A percentile compares a stretch with the other conserved stretches of the same genome.
Conservation (phyloP, 345 rosid species). For the Firmiana major region DNA sequence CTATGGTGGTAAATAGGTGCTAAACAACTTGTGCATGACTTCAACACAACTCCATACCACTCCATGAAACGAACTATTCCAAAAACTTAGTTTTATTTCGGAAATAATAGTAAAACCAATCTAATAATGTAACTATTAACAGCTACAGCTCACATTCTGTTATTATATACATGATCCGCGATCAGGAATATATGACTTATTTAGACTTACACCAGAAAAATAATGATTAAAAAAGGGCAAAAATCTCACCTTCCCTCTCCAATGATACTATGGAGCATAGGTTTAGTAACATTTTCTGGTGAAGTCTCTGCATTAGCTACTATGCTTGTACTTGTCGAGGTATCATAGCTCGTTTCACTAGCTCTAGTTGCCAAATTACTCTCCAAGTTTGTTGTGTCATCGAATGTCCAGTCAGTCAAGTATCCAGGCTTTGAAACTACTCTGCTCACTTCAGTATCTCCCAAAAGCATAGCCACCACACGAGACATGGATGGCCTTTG, state of each 20-base stretch:
- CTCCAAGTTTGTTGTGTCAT: constrained; percentile 33
- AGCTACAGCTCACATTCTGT: not conserved
- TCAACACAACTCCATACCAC: not conserved
- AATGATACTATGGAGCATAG: constrained; percentile 1
- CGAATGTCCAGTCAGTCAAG: constrained; percentile 53
- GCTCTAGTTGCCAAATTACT: constrained; percentile 22
- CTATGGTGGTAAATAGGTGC: not conserved
- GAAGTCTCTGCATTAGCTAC: not conserved
- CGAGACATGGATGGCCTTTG: constrained; percentile 64
- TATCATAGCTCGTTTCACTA: constrained; percentile 4
- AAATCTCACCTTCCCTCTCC: constrained; percentile 19
- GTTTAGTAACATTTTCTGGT: not conserved
- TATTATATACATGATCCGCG: not conserved
- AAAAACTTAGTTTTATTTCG: not conserved
- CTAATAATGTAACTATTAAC: not conserved
- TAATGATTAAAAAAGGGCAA: not conserved
- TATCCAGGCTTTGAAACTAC: constrained; percentile 45
- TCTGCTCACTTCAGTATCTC: constrained; percentile 57
- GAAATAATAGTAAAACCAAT: not conserved
- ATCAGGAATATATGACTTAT: not conserved
- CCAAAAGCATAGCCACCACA: constrained; percentile 59
- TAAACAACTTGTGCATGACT: not conserved
- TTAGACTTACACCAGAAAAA: not conserved
- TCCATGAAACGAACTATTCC: not conserved
- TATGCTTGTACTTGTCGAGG: not conserved